phyloP scores from a whole-genome alignment of 1,284 basidiomycete species.

The Pseudozyma sp. region DNA sequence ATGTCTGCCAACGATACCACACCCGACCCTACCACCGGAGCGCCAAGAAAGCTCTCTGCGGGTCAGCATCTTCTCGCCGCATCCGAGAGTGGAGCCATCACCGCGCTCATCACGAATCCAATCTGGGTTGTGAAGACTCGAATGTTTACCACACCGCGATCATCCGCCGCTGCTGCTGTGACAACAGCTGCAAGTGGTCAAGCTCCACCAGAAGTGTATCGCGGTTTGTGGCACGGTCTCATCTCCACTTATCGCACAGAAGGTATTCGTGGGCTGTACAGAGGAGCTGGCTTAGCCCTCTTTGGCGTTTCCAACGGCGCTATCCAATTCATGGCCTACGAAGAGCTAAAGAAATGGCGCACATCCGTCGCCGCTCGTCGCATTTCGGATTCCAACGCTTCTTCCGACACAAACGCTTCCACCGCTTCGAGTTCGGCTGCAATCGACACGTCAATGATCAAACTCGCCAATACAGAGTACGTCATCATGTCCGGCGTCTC shows the following conservation, averaged over 20 bases:
- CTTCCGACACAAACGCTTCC: slow-evolving; percentile 9
- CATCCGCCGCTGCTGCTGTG: slow-evolving; percentile 16
- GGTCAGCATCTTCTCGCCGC: slow-evolving; percentile 88
- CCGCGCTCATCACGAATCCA: slow-evolving; percentile 95
- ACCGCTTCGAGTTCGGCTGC: not conserved
- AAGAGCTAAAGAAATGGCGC: slow-evolving; percentile 90
- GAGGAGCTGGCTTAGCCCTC: slow-evolving; percentile 87
- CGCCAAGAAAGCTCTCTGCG: slow-evolving; percentile 74
- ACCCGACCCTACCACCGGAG: slow-evolving; percentile 18
- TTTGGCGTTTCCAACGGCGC: slow-evolving; percentile 96
- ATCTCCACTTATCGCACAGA: slow-evolving; percentile 70
- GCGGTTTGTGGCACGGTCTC: slow-evolving; percentile 59
- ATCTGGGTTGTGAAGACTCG: slow-evolving; percentile 98
- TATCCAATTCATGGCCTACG: slow-evolving; percentile 95
- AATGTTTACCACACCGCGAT: slow-evolving; percentile 85
- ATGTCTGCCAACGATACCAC: slow-evolving; percentile 51
- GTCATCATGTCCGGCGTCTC: slow-evolving; percentile 90
- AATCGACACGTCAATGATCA: slow-evolving; percentile 34
- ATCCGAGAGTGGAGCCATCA: slow-evolving; percentile 90
- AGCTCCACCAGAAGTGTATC: slow-evolving; percentile 46
- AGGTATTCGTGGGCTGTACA: slow-evolving; percentile 84
- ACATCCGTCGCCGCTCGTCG: slow-evolving; percentile 65
- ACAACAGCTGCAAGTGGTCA: not conserved
- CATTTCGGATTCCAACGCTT: too few species aligned
- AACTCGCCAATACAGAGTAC: slow-evolving; percentile 82